phyloP scores from a whole-genome alignment of 2,329 filamentous ascomycete genomes.

The Fusarium sp. region DNA sequence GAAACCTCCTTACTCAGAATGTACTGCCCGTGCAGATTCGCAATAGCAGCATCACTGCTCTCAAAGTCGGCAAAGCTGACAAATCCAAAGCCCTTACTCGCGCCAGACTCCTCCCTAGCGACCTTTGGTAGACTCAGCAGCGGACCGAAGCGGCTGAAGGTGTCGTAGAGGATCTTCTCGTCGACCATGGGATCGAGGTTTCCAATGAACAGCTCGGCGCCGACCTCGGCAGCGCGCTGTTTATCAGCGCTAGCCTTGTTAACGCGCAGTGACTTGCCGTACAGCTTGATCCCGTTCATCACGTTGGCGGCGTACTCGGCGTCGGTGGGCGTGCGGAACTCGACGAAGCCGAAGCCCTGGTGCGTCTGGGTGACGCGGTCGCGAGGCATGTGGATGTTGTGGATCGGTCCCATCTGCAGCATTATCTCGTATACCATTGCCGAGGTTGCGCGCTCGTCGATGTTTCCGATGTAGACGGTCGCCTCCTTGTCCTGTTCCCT shows the following conservation, averaged over 20 bases:
- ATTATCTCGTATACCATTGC: slow-evolving; percentile 96
- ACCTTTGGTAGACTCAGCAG: slow-evolving; percentile 90
- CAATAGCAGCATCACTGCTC: slow-evolving; percentile 89
- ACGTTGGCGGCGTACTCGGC: slow-evolving; percentile 97
- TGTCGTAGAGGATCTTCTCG: slow-evolving; percentile 96
- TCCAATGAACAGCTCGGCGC: slow-evolving; percentile 95
- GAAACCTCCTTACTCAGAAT: slow-evolving; percentile 97
- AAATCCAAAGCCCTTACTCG: slow-evolving; percentile 96
- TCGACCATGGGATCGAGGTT: slow-evolving; percentile 95
- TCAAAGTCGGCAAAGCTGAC: slow-evolving; percentile 95
- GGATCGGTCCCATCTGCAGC: slow-evolving; percentile 96
- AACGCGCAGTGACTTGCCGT: slow-evolving; percentile 93
- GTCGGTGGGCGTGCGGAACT: slow-evolving; percentile 95
- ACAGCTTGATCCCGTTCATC: slow-evolving; percentile 95
- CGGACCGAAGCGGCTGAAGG: slow-evolving; percentile 89
- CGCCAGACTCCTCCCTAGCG: slow-evolving; percentile 87
- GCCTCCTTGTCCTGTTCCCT: slow-evolving; percentile 99
- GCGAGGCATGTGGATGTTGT: slow-evolving; percentile 98
- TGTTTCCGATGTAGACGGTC: slow-evolving; percentile 97
- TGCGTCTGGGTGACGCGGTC: slow-evolving; percentile 97
- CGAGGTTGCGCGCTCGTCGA: slow-evolving; percentile 95
- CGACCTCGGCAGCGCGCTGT: slow-evolving; percentile 92
- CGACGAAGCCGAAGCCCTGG: slow-evolving; percentile 98
- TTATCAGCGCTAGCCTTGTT: slow-evolving; percentile 96
- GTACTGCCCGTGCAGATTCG: slow-evolving; percentile 95